Percentiles rank a stretch among this genome's conserved stretches.
These are phyloP conservation scores for Solanum chacoense DNA, from an alignment of 305 asterid species.

Conservation along the genomic window DNA sequence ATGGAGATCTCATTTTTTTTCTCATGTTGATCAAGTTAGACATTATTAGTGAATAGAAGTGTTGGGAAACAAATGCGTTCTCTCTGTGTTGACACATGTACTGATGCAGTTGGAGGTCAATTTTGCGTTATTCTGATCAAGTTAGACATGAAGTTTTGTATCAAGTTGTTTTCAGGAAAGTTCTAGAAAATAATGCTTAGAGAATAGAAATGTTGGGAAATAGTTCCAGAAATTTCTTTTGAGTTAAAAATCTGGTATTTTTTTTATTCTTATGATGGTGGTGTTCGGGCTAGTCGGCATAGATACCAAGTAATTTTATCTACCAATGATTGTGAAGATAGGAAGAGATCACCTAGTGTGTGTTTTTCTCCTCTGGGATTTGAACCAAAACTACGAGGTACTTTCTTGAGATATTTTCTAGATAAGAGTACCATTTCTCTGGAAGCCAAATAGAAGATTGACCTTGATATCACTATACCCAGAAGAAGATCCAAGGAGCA, in stretches of 20 bases:
- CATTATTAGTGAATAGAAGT: neutral
- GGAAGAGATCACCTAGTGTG: neutral
- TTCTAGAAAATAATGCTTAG: neutral
- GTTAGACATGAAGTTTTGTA: neutral
- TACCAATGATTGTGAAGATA: neutral
- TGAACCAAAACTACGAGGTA: neutral
- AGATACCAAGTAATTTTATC: neutral
- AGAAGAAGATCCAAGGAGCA: neutral
- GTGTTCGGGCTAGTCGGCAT: neutral
- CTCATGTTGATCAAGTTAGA: neutral
- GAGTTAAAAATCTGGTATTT: neutral
- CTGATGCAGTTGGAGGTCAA: neutral
- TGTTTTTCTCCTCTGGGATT: neutral
- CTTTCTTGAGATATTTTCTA: neutral
- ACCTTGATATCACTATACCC: neutral
- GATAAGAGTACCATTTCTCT: neutral
- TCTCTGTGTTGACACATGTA: neutral
- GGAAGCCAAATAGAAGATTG: neutral
- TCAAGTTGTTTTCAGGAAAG: neutral
- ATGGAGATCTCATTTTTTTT: neutral
- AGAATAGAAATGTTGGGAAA: too few species aligned
- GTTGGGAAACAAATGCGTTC: neutral
- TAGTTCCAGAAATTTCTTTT: neutral
- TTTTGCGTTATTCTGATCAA: neutral
- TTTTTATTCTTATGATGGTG: neutral